Conservation (phyloP, 1,139 yeast genomes). For the Candida tropicalis region DNA sequence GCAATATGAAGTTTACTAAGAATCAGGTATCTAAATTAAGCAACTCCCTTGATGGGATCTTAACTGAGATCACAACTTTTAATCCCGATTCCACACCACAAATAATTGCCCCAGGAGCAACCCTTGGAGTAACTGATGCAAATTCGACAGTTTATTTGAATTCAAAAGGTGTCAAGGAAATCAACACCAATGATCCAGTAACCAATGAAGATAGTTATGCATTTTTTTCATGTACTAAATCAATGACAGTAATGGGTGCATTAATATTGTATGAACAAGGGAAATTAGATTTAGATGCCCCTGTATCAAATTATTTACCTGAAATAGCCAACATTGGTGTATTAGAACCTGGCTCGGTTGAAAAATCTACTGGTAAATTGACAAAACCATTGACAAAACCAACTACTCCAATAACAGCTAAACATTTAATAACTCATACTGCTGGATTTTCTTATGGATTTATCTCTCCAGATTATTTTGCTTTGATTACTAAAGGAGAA, state of each 20-base stretch:
- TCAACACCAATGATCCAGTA: constrained; percentile 23
- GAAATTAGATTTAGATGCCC: constrained; percentile 41
- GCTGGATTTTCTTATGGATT: constrained; percentile 54
- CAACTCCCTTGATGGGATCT: constrained; percentile 18
- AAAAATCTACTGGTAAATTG: constrained; percentile 39
- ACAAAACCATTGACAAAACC: constrained; percentile 33
- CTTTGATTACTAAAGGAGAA: constrained; percentile 24
- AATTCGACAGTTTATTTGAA: constrained; percentile 27
- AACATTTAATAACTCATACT: constrained; percentile 53
- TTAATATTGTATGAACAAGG: constrained; percentile 51
- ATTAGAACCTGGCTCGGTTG: constrained; percentile 36
- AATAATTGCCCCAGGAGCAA: constrained; percentile 27
- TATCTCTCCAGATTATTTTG: constrained; percentile 32
- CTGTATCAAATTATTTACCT: constrained; percentile 43
- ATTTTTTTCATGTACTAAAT: constrained; percentile 51
- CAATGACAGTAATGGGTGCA: constrained; percentile 49
- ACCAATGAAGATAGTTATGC: constrained; percentile 34
- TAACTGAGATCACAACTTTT: constrained; percentile 18
- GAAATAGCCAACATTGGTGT: constrained; percentile 43
- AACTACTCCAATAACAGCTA: constrained; percentile 42
- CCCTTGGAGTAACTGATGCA: constrained; percentile 32
- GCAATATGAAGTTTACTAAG: constrained; percentile 13
- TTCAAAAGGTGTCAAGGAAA: constrained; percentile 26
- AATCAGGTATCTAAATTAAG: constrained; percentile 9
- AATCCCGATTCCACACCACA: constrained; percentile 16